Evolutionary conservation across 805 yeast species (phyloP).

Genomic region (Wickerhamiella cacticola): DNA sequence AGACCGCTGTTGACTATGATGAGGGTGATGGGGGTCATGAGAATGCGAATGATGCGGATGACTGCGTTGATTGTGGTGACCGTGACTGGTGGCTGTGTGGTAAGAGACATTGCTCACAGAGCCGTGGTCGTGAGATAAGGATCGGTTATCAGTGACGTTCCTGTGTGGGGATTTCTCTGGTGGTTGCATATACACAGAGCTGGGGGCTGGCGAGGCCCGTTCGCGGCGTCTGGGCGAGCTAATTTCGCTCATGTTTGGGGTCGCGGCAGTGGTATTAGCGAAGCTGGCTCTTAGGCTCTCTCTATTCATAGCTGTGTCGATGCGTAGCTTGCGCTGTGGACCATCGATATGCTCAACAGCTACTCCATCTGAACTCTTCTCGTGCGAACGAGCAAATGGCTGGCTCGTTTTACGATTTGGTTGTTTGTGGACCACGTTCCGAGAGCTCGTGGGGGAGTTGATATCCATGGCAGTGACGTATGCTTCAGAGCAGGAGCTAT

Average conservation of each 20-base stretch:
- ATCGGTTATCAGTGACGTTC: neutral
- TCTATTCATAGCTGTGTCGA: neutral
- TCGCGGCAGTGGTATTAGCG: neutral
- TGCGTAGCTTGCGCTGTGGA: constrained; percentile 1
- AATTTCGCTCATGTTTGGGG: neutral
- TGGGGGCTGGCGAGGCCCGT: neutral
- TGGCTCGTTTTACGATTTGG: neutral
- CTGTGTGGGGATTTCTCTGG: neutral
- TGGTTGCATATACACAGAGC: neutral
- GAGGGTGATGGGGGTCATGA: neutral
- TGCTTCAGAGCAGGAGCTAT: constrained; percentile 2
- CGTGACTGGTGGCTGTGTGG: too few relatives aligned
- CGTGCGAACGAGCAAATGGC: neutral
- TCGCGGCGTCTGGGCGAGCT: neutral
- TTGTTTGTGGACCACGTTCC: neutral
- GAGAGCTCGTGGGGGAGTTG: neutral
- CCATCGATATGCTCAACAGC: neutral
- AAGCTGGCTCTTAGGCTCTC: constrained; percentile 1
- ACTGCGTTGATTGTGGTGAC: too few relatives aligned
- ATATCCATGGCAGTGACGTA: constrained; percentile 1
- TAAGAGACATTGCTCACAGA: neutral
- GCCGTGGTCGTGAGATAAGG: neutral
- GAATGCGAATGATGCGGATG: too few relatives aligned
- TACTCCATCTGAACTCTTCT: neutral
- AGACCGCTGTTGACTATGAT: constrained; percentile 1